Conservation (phyloP, 1,139 yeast genomes). For the Eremothecium cymbalariae region DNA sequence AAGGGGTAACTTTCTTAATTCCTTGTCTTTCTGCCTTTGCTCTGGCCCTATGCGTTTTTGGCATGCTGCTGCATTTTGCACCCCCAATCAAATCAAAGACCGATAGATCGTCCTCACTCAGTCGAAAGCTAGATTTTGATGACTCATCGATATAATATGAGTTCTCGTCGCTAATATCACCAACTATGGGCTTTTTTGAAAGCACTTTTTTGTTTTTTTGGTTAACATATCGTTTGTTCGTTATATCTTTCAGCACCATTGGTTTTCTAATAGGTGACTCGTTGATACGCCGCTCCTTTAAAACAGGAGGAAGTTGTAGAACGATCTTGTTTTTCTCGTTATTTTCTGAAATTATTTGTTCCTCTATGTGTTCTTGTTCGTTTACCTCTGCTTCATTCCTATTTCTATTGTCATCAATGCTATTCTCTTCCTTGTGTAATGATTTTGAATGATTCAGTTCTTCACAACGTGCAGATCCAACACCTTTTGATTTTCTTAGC, state of each 20-base stretch:
- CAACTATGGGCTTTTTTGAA: constrained; percentile 25
- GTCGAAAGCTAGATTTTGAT: constrained; percentile 8
- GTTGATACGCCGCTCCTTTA: neutral
- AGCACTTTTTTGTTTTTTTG: constrained; percentile 19
- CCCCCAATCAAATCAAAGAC: constrained; percentile 28
- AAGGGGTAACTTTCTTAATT: constrained; percentile 1
- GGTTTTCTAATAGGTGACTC: constrained; percentile 5
- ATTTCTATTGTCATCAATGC: too few species aligned
- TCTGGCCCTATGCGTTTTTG: constrained; percentile 23
- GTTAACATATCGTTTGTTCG: constrained; percentile 17
- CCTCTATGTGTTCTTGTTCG: too few species aligned
- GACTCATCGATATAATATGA: constrained; percentile 12
- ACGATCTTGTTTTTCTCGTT: too few species aligned
- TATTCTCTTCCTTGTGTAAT: too few species aligned
- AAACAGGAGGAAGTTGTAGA: too few species aligned
- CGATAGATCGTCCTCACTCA: constrained; percentile 21
- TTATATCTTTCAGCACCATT: constrained; percentile 19
- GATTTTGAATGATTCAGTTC: too few species aligned
- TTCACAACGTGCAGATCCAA: too few species aligned
- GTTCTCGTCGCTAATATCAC: constrained; percentile 23
- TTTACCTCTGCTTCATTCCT: too few species aligned
- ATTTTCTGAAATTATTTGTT: too few species aligned
- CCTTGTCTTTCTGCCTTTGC: constrained; percentile 12
- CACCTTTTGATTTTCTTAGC: constrained; percentile 6
- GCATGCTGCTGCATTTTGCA: constrained; percentile 14